Percentiles rank a stretch among this genome's conserved stretches.
Conservation (phyloP, 768 basidiomycete species). For the Tephrocybe sp. region DNA sequence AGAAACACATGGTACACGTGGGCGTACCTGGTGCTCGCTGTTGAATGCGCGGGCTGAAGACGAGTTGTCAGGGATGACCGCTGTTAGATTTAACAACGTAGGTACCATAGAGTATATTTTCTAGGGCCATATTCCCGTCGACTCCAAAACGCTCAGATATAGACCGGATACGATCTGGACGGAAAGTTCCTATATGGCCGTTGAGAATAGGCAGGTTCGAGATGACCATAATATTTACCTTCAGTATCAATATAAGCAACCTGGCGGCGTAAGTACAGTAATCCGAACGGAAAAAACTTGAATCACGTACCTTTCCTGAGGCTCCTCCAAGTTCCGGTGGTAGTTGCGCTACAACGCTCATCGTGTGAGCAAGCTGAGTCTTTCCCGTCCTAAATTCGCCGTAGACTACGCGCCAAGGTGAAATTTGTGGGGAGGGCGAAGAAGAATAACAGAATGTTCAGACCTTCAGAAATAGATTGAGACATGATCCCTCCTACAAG, state of each 20-base stretch:
- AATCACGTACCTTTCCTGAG: slow-evolving; percentile 66
- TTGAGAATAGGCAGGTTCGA: slow-evolving; percentile 12
- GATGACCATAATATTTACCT: too few species aligned
- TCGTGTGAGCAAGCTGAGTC: slow-evolving; percentile 94
- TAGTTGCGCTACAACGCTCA: slow-evolving; percentile 88
- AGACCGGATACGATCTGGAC: slow-evolving; percentile 87
- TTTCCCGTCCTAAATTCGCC: slow-evolving; percentile 97
- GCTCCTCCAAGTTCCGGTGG: slow-evolving; percentile 90
- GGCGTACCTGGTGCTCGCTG: slow-evolving; percentile 86
- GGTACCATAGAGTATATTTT: slow-evolving; percentile 88
- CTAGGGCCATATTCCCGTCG: slow-evolving; percentile 82
- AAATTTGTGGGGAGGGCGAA: neutral
- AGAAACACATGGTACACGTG: too few species aligned
- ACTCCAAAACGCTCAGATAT: slow-evolving; percentile 95
- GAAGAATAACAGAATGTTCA: neutral
- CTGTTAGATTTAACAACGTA: too few species aligned
- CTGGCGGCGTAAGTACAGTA: slow-evolving; percentile 30
- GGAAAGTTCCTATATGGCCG: slow-evolving; percentile 71
- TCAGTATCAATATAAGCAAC: slow-evolving; percentile 94
- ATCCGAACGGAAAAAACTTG: neutral
- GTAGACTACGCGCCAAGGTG: slow-evolving; percentile 56
- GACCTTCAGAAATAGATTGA: slow-evolving; percentile 92
- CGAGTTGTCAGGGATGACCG: slow-evolving; percentile 11
- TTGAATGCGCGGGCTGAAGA: slow-evolving; percentile 80
- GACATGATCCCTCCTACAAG: slow-evolving; percentile 80